Percentiles rank a stretch among this genome's conserved stretches.
phyloP scores from a whole-genome alignment of 768 basidiomycete species.

The Chalciporus sphaerocephalus region DNA sequence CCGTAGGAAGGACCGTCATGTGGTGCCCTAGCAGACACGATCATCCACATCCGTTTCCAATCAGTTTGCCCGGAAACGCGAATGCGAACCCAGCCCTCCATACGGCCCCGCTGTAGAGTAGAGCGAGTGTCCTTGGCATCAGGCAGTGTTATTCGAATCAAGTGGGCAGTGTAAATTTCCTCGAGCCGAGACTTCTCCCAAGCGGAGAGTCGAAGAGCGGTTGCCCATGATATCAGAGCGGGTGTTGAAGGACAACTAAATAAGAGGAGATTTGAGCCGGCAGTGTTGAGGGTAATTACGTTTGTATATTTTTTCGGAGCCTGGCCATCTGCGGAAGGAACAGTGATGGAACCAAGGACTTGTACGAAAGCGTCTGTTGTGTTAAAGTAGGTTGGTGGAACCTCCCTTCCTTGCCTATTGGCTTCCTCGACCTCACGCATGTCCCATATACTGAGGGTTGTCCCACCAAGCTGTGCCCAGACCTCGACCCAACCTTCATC shows the following conservation, averaged over 20 bases:
- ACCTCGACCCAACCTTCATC: slow-evolving; percentile 82
- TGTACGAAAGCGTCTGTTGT: slow-evolving; percentile 83
- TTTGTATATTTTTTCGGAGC: slow-evolving; percentile 62
- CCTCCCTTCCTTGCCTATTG: slow-evolving; percentile 71
- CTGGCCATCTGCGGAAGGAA: slow-evolving; percentile 46
- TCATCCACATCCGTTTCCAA: slow-evolving; percentile 91
- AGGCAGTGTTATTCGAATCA: slow-evolving; percentile 73
- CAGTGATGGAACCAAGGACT: slow-evolving; percentile 70
- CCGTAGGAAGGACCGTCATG: slow-evolving; percentile 23
- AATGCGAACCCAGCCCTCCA: slow-evolving; percentile 90
- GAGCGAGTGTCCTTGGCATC: slow-evolving; percentile 51
- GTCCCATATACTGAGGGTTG: slow-evolving; percentile 87
- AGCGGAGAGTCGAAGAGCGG: slow-evolving; percentile 80
- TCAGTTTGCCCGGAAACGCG: slow-evolving; percentile 96
- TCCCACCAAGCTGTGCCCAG: slow-evolving; percentile 88
- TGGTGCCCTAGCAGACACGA: slow-evolving; percentile 51
- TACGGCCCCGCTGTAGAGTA: slow-evolving; percentile 62
- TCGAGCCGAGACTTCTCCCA: slow-evolving; percentile 96
- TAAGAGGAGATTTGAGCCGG: slow-evolving; percentile 83
- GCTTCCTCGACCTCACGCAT: slow-evolving; percentile 86
- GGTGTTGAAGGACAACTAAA: slow-evolving; percentile 78
- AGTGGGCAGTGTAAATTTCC: slow-evolving; percentile 95
- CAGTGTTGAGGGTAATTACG: slow-evolving; percentile 89
- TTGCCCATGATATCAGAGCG: slow-evolving; percentile 82
- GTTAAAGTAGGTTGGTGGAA: slow-evolving; percentile 84